A percentile compares a stretch with the other conserved stretches of the same genome.
Conservation (phyloP, 345 rosid genomes). For the Populus alba region DNA sequence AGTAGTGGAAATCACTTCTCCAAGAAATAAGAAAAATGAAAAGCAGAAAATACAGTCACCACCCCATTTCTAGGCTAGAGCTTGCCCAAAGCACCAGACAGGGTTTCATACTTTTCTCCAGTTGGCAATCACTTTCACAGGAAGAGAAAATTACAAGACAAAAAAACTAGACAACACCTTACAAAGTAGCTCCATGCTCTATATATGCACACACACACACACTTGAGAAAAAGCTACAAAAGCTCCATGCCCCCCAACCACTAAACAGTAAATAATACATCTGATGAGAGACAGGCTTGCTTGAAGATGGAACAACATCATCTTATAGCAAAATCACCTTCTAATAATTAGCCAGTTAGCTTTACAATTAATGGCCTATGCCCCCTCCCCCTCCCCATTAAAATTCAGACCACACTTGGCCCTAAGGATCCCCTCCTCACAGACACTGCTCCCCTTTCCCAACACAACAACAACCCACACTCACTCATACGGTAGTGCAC, state of each 20-base stretch:
- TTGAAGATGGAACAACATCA: neutral
- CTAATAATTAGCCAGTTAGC: neutral
- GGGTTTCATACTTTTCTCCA: no score
- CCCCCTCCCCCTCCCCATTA: slow-evolving; percentile 3
- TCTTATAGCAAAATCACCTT: neutral
- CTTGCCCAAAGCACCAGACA: no score
- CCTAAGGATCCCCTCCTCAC: slow-evolving; percentile 19
- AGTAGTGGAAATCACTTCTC: neutral
- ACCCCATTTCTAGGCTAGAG: no score
- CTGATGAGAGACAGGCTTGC: no score
- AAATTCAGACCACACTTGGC: slow-evolving; percentile 27
- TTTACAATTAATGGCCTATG: neutral
- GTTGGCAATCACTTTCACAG: no score
- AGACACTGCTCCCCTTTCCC: slow-evolving; percentile 33
- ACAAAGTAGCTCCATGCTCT: no score
- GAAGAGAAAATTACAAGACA: no score
- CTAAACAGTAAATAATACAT: neutral
- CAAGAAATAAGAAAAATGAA: neutral
- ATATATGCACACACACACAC: no score
- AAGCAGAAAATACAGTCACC: neutral
- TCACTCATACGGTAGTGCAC: neutral
- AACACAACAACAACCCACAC: slow-evolving; percentile 13
- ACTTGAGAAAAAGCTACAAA: neutral
- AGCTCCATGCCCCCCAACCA: neutral
- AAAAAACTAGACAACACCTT: no score